phyloP scores from a whole-genome alignment of 805 yeast genomes.

The Wickerhamomyces subpelliculosus region DNA sequence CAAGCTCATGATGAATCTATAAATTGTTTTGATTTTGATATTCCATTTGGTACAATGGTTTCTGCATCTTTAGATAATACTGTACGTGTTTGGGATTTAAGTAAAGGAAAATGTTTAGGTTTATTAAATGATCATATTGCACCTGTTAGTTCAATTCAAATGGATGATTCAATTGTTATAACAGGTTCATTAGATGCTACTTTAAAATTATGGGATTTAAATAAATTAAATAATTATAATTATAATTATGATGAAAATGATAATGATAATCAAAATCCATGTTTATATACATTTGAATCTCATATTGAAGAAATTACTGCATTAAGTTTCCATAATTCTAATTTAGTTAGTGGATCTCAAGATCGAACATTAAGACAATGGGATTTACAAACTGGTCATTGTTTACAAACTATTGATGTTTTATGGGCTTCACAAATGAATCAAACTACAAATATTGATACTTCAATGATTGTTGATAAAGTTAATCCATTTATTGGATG shows the following conservation, averaged over 20 bases:
- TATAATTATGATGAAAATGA: constrained; percentile 12
- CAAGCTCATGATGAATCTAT: constrained; percentile 48
- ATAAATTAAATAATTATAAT: constrained; percentile 16
- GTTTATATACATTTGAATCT: constrained; percentile 47
- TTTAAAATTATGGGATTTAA: constrained; percentile 53
- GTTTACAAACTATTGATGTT: constrained; percentile 65
- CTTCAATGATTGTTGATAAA: constrained; percentile 7
- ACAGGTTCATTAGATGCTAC: constrained; percentile 62
- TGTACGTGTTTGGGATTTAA: constrained; percentile 78
- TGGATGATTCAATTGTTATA: constrained; percentile 42
- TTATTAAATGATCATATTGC: constrained; percentile 55
- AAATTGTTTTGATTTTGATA: constrained; percentile 58
- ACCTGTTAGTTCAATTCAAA: constrained; percentile 51
- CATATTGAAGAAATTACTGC: constrained; percentile 67
- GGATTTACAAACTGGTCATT: constrained; percentile 61
- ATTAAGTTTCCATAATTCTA: constrained; percentile 42
- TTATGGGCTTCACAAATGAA: constrained; percentile 44
- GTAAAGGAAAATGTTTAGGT: constrained; percentile 44
- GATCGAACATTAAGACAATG: constrained; percentile 72
- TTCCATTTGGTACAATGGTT: constrained; percentile 70
- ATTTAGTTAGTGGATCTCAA: constrained; percentile 62
- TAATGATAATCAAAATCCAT: constrained; percentile 23
- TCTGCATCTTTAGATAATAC: constrained; percentile 74
- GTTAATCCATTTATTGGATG: constrained; percentile 49
- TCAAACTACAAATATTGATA: constrained; percentile 10